Evolutionary conservation across 2,329 filamentous ascomycete species (phyloP).

Genomic region (Pseudohalonectria lignicola): DNA sequence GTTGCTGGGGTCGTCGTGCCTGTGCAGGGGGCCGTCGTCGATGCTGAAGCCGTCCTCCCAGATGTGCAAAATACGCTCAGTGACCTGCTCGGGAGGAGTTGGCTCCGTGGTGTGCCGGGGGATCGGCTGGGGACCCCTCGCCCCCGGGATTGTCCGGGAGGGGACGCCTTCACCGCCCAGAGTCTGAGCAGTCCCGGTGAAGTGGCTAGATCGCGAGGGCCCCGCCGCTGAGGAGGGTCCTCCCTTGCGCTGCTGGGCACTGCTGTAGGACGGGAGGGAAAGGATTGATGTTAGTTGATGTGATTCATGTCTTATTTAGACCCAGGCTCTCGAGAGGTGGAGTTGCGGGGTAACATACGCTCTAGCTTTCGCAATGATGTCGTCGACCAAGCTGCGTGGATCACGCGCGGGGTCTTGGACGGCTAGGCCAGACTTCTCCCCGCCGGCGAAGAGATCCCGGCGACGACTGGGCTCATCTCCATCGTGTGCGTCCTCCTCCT

Average conservation of each 20-base stretch:
- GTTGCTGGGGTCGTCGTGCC: conserved; percentile 71
- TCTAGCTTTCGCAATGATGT: conserved; percentile 53
- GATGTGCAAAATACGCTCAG: conserved; percentile 59
- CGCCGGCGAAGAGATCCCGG: conserved; percentile 69
- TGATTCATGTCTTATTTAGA: too few relatives aligned
- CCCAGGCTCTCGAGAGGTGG: too few relatives aligned
- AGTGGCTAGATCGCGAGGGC: conserved; percentile 34
- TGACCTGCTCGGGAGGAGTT: conserved; percentile 29
- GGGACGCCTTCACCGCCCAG: conserved; percentile 68
- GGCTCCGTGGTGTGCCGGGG: conserved; percentile 15
- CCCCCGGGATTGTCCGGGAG: conserved; percentile 57
- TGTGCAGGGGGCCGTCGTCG: conserved; percentile 66
- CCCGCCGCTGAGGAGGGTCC: conserved; percentile 41
- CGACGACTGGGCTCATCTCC: conserved; percentile 46
- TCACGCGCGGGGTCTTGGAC: conserved; percentile 51
- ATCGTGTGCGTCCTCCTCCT: conserved; percentile 48
- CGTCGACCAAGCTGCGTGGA: conserved; percentile 45
- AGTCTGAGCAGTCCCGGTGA: conserved; percentile 62
- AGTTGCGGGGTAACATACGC: too few relatives aligned
- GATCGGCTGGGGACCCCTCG: conserved; percentile 25
- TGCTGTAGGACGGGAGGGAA: too few relatives aligned
- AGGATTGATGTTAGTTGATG: too few relatives aligned
- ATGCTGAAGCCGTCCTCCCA: conserved; percentile 82
- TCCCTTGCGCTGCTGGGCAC: too few relatives aligned
- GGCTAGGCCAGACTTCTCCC: conserved; percentile 69